These are phyloP conservation scores for Clavispora fructus DNA, from an alignment of 805 yeast genomes.

Conservation along the genomic window DNA sequence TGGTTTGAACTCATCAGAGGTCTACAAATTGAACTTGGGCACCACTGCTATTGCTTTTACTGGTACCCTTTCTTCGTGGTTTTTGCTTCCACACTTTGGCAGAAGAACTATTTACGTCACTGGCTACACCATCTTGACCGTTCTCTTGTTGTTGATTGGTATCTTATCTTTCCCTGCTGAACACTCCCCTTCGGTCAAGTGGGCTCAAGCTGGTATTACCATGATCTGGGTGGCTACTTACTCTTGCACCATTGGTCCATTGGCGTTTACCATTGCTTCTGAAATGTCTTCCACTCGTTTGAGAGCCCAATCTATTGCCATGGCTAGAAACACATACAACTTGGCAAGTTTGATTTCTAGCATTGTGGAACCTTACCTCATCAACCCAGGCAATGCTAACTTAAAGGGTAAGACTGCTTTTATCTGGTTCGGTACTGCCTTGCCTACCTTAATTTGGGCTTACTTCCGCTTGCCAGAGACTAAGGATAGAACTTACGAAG, in stretches of 20 bases:
- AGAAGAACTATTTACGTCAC: conserved; percentile 6
- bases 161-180: conserved; percentile 12
- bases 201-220: conserved; percentile 22
- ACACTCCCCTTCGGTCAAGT: conserved; percentile 12
- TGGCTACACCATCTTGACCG: conserved; percentile 1
- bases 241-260: conserved; percentile 7
- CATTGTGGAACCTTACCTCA: conserved; percentile 7
- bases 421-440: conserved; percentile 12
- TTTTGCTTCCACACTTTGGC: conserved; percentile 4
- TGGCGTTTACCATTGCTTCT: conserved; percentile 9
- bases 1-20: conserved; percentile 5
- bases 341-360: conserved; percentile 8
- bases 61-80: conserved; percentile 8
- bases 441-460: conserved; percentile 23
- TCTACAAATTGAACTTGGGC: conserved; percentile 9
- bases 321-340: conserved; percentile 8
- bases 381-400: conserved; percentile 8
- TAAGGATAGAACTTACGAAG: conserved; percentile 7
- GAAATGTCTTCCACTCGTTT: conserved; percentile 8
- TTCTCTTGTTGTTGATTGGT: conserved; percentile 6
- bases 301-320: conserved; percentile 9
- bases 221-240: conserved; percentile 8
- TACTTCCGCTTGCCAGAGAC: conserved; percentile 15
- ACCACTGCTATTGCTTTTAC: conserved; percentile 7
- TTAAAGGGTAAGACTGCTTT: conserved; percentile 11